A percentile compares a stretch with the other conserved stretches of the same genome.
These are phyloP conservation scores for Trichoderma atrobrunneum DNA, from an alignment of 2,329 filamentous ascomycete species.

Conservation along the genomic window DNA sequence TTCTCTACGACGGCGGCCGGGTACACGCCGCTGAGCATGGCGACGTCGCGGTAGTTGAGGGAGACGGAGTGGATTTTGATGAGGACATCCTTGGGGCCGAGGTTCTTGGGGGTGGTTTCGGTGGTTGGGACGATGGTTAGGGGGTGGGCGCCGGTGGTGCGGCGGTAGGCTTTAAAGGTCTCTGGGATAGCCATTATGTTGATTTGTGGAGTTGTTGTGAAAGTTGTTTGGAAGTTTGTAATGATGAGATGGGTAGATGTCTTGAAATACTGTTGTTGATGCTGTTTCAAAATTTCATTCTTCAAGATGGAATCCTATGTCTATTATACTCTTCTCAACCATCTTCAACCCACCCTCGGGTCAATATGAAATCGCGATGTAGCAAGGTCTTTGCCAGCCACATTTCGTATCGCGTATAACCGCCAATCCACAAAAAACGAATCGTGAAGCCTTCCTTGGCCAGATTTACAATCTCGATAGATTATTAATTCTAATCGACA, in stretches of 20 bases:
- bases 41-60: conserved; percentile 37
- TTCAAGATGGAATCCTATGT: not conserved
- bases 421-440: not conserved
- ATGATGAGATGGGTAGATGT: not conserved
- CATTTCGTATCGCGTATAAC: not conserved
- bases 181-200: not conserved
- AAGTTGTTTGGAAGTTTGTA: not conserved
- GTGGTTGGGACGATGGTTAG: not conserved
- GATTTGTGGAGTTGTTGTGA: not conserved
- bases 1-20: conserved; percentile 40
- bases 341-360: not conserved
- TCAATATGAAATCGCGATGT: not conserved
- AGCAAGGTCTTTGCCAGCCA: too few relatives aligned
- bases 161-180: not conserved
- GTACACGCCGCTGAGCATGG: conserved; percentile 39
- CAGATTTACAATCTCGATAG: not conserved
- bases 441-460: not conserved
- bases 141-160: not conserved
- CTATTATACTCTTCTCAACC: not conserved
- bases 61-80: conserved; percentile 34
- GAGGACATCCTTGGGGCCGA: conserved; percentile 22
- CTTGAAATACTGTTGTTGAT: not conserved
- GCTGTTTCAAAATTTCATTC: not conserved
- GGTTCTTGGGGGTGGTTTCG: not conserved
- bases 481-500: not conserved